These are phyloP conservation scores for Cyanodermella asteris DNA, from an alignment of 2,329 filamentous ascomycete species.

Conservation along the genomic window DNA sequence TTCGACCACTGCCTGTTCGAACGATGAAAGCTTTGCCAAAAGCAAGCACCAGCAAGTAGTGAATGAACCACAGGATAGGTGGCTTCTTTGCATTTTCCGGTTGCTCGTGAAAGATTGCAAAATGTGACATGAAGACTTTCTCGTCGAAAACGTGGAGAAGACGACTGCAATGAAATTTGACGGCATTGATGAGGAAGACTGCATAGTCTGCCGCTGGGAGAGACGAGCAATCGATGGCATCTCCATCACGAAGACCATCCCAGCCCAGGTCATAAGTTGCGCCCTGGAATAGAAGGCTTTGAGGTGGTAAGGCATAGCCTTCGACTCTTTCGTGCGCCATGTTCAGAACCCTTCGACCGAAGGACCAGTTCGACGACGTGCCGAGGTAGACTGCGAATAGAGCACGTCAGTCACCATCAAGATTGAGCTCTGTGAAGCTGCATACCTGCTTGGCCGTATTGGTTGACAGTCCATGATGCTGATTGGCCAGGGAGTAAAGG, in stretches of 20 bases:
- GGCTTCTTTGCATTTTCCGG: conserved; percentile 10
- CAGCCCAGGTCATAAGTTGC: conserved; percentile 30
- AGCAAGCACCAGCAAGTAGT: conserved; percentile 31
- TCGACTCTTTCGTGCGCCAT: conserved; percentile 26
- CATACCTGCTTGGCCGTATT: too few relatives aligned
- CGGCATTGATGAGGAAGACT: conserved; percentile 31
- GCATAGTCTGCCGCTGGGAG: conserved; percentile 30
- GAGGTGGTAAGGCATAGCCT: conserved; percentile 20
- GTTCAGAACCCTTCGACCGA: conserved; percentile 26
- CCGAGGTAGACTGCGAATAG: conserved; percentile 31
- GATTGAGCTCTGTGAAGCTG: conserved; percentile 2
- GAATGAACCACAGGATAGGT: conserved; percentile 28
- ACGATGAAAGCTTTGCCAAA: conserved; percentile 33
- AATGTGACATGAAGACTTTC: conserved; percentile 24
- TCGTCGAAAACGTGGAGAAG: conserved; percentile 34
- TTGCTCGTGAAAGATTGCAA: conserved; percentile 20
- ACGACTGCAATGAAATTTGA: conserved; percentile 34
- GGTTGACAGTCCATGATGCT: too few relatives aligned
- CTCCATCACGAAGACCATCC: conserved; percentile 19
- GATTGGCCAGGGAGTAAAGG: too few relatives aligned
- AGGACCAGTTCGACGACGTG: conserved; percentile 35
- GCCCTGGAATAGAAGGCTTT: conserved; percentile 28
- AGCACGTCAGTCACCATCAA: conserved; percentile 2
- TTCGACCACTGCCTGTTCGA: conserved; percentile 14
- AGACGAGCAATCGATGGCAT: conserved; percentile 14